Conservation (phyloP, 73 alveolate species). For the Stentor roeselii region DNA sequence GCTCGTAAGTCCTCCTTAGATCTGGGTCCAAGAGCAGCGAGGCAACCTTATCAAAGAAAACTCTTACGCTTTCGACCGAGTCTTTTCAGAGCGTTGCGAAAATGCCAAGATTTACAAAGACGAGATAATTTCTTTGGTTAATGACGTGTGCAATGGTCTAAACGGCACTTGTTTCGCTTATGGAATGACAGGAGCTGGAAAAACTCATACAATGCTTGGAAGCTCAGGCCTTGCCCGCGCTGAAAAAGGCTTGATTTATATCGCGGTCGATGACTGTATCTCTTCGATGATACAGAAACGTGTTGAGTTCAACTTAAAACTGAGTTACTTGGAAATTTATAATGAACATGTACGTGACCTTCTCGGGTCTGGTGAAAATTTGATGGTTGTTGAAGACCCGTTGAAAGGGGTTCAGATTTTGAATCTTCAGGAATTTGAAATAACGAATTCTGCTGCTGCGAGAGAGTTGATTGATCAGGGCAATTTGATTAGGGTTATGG, state of each 20-base stretch:
- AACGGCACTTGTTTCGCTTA: constrained; percentile 91
- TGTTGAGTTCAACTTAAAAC: constrained; percentile 57
- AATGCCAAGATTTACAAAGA: constrained; percentile 67
- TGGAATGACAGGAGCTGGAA: constrained; percentile 93
- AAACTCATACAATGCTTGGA: constrained; percentile 92
- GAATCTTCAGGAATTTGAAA: constrained; percentile 50
- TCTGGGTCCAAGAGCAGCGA: constrained; percentile 25
- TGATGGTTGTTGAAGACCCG: constrained; percentile 88
- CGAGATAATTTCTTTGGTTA: constrained; percentile 64
- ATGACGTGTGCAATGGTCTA: constrained; percentile 66
- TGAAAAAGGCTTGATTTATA: constrained; percentile 49
- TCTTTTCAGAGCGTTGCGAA: constrained; percentile 64
- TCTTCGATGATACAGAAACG: constrained; percentile 58
- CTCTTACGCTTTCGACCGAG: constrained; percentile 78
- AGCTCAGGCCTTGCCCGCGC: constrained; percentile 29
- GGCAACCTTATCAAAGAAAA: constrained; percentile 32
- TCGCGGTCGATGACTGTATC: constrained; percentile 86
- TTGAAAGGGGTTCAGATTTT: constrained; percentile 86
- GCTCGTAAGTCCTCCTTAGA: not conserved
- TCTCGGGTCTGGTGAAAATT: constrained; percentile 64
- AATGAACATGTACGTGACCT: constrained; percentile 95
- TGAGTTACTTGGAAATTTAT: constrained; percentile 91
- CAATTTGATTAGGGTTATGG: not conserved
- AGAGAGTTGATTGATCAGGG: constrained; percentile 32
- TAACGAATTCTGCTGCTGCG: constrained; percentile 52